These are phyloP conservation scores for Singerocomus inundabilis DNA, from an alignment of 1,284 basidiomycete species.

Conservation along the genomic window DNA sequence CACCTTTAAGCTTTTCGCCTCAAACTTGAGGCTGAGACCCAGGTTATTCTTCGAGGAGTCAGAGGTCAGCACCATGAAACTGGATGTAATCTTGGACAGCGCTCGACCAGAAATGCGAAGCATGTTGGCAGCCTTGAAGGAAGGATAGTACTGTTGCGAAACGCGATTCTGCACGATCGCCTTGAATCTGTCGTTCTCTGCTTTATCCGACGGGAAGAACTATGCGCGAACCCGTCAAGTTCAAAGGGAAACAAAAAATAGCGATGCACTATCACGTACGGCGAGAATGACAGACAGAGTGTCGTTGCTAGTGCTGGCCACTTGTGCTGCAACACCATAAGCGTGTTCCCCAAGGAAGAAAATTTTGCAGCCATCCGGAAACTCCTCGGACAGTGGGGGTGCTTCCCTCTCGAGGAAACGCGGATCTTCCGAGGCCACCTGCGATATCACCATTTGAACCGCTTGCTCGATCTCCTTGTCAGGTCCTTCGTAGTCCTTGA, in stretches of 20 bases:
- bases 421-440: conserved; percentile 85
- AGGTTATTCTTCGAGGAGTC: conserved; percentile 86
- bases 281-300: conserved; percentile 79
- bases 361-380: conserved; percentile 85
- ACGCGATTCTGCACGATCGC: conserved; percentile 56
- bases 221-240: conserved; percentile 31
- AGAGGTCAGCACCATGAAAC: conserved; percentile 78
- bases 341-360: conserved; percentile 95
- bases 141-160: conserved; percentile 68
- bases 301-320: conserved; percentile 66
- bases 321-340: conserved; percentile 94
- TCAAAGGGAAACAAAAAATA: neutral
- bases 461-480: conserved; percentile 86
- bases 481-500: conserved; percentile 89
- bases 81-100: conserved; percentile 89
- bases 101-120: conserved; percentile 73
- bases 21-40: conserved; percentile 95
- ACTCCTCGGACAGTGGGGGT: conserved; percentile 84
- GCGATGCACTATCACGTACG: conserved; percentile 44
- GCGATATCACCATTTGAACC: conserved; percentile 77
- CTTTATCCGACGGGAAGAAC: conserved; percentile 83
- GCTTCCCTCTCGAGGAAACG: conserved; percentile 83
- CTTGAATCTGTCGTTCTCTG: conserved; percentile 80
- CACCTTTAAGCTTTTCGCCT: conserved; percentile 94
- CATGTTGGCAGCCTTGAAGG: conserved; percentile 70